phyloP scores from a whole-genome alignment of 2,329 filamentous ascomycete species.

The Cadophora malorum region DNA sequence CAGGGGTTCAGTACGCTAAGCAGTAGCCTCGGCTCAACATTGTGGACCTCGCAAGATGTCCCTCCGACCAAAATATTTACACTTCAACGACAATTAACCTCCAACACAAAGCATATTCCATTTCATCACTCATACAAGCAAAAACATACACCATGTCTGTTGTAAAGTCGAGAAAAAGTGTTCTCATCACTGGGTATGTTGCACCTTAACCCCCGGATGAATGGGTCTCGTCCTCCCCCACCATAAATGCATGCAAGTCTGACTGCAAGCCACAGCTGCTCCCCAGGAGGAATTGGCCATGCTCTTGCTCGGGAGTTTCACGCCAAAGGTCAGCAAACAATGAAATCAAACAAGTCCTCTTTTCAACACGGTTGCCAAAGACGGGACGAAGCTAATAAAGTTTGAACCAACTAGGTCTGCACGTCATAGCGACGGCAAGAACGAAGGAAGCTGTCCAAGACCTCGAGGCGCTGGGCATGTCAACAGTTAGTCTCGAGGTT shows the following conservation, averaged over 20 bases:
- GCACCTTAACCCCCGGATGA: neutral
- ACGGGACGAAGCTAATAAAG: neutral
- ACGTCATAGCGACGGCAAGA: constrained; percentile 52
- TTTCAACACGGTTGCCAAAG: neutral
- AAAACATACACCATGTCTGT: constrained; percentile 1
- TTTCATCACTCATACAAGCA: neutral
- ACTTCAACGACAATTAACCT: neutral
- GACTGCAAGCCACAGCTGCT: constrained; percentile 31
- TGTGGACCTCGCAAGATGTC: neutral
- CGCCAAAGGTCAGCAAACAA: constrained; percentile 38
- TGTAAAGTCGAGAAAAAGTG: constrained; percentile 27
- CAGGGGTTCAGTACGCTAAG: constrained; percentile 9
- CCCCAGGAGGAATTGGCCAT: constrained; percentile 49
- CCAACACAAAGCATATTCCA: neutral
- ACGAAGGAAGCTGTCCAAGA: constrained; percentile 45
- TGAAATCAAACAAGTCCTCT: no score
- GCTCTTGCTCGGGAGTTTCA: constrained; percentile 50
- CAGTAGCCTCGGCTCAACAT: constrained; percentile 3
- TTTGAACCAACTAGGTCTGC: constrained; percentile 39
- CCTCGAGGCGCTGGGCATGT: constrained; percentile 42
- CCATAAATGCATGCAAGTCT: neutral
- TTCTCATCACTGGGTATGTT: constrained; percentile 36
- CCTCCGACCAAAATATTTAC: no score
- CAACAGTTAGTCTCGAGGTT: constrained; percentile 52
- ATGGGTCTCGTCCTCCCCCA: neutral